Evolutionary conservation across 495 filamentous ascomycete genomes (phyloP).

Genomic region (Podospora pseudopauciseta): DNA sequence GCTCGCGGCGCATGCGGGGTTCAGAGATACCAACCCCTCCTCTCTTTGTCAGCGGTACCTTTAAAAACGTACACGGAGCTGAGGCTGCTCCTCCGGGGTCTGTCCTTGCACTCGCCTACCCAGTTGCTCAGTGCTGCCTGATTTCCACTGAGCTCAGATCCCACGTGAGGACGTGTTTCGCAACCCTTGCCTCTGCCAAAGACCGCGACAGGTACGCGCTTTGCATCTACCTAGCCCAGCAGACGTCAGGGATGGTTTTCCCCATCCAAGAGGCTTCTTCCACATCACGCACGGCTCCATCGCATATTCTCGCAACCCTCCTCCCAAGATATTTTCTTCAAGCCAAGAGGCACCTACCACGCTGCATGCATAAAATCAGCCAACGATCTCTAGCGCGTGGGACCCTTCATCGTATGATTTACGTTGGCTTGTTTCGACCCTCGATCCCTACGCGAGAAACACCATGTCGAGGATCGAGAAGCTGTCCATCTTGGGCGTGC

Average conservation of each 20-base stretch:
- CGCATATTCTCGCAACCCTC: not conserved
- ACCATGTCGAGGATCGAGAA: conserved; percentile 77
- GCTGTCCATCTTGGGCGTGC: conserved; percentile 80
- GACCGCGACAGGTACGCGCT: not conserved
- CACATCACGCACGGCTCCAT: not conserved
- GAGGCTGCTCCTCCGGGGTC: not conserved
- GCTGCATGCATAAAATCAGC: not conserved
- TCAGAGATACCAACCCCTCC: not conserved
- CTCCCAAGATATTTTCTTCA: not conserved
- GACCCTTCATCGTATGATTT: conserved; percentile 3
- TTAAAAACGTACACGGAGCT: not conserved
- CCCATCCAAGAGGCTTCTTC: not conserved
- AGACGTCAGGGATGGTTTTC: not conserved
- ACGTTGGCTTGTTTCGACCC: not conserved
- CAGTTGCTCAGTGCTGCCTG: not conserved
- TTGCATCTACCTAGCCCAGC: not conserved
- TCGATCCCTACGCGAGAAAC: conserved; percentile 16
- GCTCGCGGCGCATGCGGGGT: not conserved
- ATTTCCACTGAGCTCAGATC: not conserved
- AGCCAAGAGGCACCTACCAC: not conserved
- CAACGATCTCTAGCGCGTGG: not conserved
- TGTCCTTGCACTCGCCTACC: not conserved
- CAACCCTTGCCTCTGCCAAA: not conserved
- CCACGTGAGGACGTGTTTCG: conserved; percentile 1
- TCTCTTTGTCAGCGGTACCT: not conserved